phyloP scores from a whole-genome alignment of 345 rosid species.

The Erysimum cheiranthoides region DNA sequence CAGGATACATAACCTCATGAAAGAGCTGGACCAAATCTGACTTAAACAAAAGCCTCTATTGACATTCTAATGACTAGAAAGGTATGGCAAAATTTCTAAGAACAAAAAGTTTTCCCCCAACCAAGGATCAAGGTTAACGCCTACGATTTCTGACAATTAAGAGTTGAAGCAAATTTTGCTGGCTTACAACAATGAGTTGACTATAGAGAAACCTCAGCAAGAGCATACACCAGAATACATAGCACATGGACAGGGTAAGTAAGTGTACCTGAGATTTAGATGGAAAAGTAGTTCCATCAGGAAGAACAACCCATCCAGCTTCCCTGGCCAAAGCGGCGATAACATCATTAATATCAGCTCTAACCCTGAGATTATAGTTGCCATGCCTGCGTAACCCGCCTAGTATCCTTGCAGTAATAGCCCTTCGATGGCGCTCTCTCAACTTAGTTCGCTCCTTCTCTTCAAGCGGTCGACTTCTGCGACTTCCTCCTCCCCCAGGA shows the following conservation, averaged over 20 bases:
- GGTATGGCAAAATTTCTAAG: neutral
- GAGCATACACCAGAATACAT: neutral
- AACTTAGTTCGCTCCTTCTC: constrained; percentile 98
- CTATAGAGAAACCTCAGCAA: neutral
- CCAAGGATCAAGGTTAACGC: constrained; percentile 12
- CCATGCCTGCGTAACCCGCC: constrained; percentile 97
- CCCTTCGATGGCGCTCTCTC: constrained; percentile 95
- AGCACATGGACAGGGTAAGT: neutral
- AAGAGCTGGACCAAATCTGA: constrained; percentile 2
- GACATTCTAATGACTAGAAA: constrained; percentile 11
- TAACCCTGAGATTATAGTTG: constrained; percentile 95
- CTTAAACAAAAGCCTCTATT: constrained; percentile 7
- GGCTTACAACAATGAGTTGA: neutral
- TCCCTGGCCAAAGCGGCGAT: constrained; percentile 99
- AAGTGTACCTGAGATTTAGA: constrained; percentile 87
- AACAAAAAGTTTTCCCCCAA: neutral
- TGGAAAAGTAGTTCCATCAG: constrained; percentile 99
- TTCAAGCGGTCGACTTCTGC: constrained; percentile 85
- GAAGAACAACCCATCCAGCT: constrained; percentile 99
- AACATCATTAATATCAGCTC: constrained; percentile 99
- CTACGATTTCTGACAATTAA: neutral
- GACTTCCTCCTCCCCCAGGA: constrained; percentile 63
- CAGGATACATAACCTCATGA: neutral
- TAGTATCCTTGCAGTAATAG: constrained; percentile 96
- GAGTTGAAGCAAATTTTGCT: constrained; percentile 10